These are phyloP conservation scores for Phytophthora pisi DNA, from an alignment of 352 stramenopile species.

Conservation along the genomic window DNA sequence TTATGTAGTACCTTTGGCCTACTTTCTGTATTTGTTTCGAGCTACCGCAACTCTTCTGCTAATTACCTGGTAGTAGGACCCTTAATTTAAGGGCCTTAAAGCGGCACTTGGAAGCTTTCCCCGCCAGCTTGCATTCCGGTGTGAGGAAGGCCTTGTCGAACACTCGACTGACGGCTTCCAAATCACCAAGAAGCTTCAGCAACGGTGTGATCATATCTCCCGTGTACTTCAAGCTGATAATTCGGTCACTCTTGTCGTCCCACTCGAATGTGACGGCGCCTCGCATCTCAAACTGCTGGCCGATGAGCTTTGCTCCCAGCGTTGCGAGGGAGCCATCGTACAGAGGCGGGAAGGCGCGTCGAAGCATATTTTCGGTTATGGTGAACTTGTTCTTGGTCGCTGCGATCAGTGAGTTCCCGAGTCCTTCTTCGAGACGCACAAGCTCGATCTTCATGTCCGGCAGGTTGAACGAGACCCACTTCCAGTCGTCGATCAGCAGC, in stretches of 20 bases:
- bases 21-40: too few relatives aligned
- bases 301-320: background rate
- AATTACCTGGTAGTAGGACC: too few relatives aligned
- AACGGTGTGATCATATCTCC: constrained; percentile 13
- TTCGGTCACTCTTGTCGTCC: background rate
- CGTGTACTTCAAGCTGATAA: background rate
- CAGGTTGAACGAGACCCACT: background rate
- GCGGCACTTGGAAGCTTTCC: too few relatives aligned
- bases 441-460: background rate
- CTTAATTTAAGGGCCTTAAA: too few relatives aligned
- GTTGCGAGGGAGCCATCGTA: too few relatives aligned
- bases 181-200: constrained; percentile 6
- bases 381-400: background rate
- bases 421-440: background rate
- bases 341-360: background rate
- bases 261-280: background rate
- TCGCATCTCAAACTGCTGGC: background rate
- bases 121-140: background rate
- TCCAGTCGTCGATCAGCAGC: background rate
- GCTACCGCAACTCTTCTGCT: too few relatives aligned
- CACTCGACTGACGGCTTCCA: constrained; percentile 2
- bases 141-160: background rate
- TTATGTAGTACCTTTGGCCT: too few relatives aligned
- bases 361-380: background rate
- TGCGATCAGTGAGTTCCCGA: background rate